phyloP scores from a whole-genome alignment of 495 filamentous ascomycete genomes.

The Clavariopsis aquatica region DNA sequence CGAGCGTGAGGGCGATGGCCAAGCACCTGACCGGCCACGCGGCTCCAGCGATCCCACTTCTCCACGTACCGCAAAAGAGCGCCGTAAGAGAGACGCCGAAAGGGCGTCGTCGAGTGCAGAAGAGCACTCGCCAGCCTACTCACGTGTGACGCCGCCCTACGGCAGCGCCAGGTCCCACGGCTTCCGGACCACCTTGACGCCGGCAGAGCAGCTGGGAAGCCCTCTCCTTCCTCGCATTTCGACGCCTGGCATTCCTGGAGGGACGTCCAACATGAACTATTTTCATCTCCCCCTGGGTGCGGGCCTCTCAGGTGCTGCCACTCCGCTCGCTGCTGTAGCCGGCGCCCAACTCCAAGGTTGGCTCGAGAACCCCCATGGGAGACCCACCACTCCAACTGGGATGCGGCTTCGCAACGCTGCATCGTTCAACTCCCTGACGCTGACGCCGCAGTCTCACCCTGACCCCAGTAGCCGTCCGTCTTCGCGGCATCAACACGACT shows the following conservation, averaged over 20 bases:
- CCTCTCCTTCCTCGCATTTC: constrained; percentile 62
- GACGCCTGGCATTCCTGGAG: constrained; percentile 79
- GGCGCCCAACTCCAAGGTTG: constrained; percentile 61
- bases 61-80: constrained; percentile 29
- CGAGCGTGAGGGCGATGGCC: constrained; percentile 40
- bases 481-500: constrained; percentile 40
- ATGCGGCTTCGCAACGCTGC: constrained; percentile 34
- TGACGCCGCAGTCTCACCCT: constrained; percentile 41
- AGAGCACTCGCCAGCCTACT: not conserved
- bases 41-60: constrained; percentile 21
- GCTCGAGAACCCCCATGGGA: constrained; percentile 40
- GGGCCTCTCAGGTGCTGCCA: constrained; percentile 79
- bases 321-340: constrained; percentile 84
- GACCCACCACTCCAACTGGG: constrained; percentile 27
- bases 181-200: constrained; percentile 28
- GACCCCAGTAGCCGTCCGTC: constrained; percentile 42
- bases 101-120: constrained; percentile 8
- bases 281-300: constrained; percentile 81
- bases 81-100: constrained; percentile 13
- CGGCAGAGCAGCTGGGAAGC: constrained; percentile 36
- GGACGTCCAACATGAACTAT: constrained; percentile 86
- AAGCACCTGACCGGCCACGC: constrained; percentile 28
- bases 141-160: constrained; percentile 24
- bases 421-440: constrained; percentile 42
- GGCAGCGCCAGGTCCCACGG: constrained; percentile 34